Base-by-base conservation (phyloP, 345 rosid genomes). In the Salix arbutifolia region DNA sequence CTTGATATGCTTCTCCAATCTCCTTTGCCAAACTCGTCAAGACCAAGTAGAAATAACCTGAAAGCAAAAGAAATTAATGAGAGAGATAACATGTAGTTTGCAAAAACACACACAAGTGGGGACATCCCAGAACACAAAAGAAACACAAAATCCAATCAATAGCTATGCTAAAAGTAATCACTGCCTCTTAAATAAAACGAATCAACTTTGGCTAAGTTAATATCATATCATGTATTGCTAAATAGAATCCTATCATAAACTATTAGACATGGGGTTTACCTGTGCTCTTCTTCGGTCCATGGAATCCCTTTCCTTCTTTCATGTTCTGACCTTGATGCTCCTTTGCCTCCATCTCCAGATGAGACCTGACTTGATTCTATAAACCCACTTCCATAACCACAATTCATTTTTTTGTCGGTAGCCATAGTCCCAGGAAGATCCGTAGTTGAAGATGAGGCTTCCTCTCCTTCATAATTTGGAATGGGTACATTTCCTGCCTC, bases 1-100 rank as follows among this genome's bases (percentile, higher is more conserved):
- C 98, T 89, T 12, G 98, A 91, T 77, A 94, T 94, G 92, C 96
- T 94, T 79, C 97, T 91, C 98, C 98, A 94, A 80, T 94, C 98
- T 68, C 98, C 98, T 87, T 94, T 94, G 65, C 98, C 98, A 66
- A 90, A 94, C 71, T 94, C 92, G 78, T 91, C 96, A 58, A 94
- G 86, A 71, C 98, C 98, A 58, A 94, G 85, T 25, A 94, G 83
- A 85, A 94, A 94, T 71, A 92, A 80, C 90, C 98, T 94, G 83
- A 19, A 72, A 77, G 73, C 17, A 68, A 44, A 25, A 21, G 30
- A 65, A n/a, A n/a, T n/a, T n/a, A 62, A 37, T 37, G 50, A 46
- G 18, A 46, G 52, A 14, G 19, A 46, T 46, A 14, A 46, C 52
- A 4, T 14, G 19, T 14, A 3, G 46, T 46, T 46, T 46, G 52